Base-by-base conservation (phyloP, 108 stramenopile genomes). In the Craspedostauros australis region DNA sequence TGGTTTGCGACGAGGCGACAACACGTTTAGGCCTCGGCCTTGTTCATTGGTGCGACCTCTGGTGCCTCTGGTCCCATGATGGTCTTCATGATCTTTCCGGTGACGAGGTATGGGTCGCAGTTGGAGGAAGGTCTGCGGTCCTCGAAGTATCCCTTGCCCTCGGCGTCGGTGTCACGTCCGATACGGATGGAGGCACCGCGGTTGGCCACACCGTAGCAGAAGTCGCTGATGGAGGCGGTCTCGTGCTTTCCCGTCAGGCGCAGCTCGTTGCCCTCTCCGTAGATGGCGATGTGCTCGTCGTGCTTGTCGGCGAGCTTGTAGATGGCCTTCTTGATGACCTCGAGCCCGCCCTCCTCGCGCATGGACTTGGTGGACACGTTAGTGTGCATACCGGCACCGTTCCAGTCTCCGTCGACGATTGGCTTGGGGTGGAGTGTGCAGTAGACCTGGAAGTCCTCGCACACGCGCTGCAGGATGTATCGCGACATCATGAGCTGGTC, bases 371-470 rank as follows among this genome's bases (percentile, higher is more conserved):
- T 98, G 44, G 94, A 95, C 44, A 96, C 93, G 74, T 98, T 98
- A 49, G 93, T 95, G 82, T 96, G 96, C 87, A 91, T 89, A 36
- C 98, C 98, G 8, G 98, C 95, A 9, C 98, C 98, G 72, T 98
- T 98, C 98, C 98, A 98, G 71, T 98, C 96, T 18, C 98, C 98
- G 39, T 94, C 83, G 14, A 79, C 75, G 69, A 97, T 98, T 34
- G 96, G 98, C 76, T 98, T 97, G 68, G 96, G 96, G 84, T 96
- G 93, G 44, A 96, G 76, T 28, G 91, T 91, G 54, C 93, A 95
- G 77, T 86, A 88, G 22, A 98, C 93, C 47, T 95, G 95, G 68
- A 95, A 95, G 56, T 95, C 93, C 68, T 98, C 97, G 72, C 95
- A 96, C 22, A 98, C 93, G 29, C 97, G 91, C 55, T 86, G 73